Evolutionary conservation across 306 rosid genomes (phyloP).

Genomic region (Notholithocarpus densiflorus): DNA sequence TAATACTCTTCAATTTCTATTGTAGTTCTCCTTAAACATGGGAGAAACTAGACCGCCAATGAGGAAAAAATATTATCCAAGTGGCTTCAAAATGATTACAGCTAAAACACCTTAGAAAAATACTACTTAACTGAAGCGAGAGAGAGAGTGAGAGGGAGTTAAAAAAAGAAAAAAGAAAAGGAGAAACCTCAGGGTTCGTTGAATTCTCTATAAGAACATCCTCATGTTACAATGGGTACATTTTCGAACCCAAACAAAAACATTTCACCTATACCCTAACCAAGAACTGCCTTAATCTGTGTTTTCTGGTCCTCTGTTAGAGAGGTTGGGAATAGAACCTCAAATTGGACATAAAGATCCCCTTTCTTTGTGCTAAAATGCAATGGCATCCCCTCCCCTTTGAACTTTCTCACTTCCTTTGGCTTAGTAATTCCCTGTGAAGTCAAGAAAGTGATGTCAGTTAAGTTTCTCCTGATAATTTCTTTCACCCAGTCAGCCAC

Average conservation of each 20-base stretch:
- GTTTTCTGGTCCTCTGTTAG: conserved; percentile 79
- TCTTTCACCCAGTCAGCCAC: not conserved
- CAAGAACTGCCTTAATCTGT: conserved; percentile 67
- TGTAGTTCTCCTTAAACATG: not conserved
- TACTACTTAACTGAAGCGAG: not conserved
- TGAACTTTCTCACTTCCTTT: conserved; percentile 85
- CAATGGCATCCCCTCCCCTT: conserved; percentile 96
- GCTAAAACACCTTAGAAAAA: not conserved
- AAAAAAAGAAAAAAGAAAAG: not conserved
- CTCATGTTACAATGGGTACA: conserved; percentile 29
- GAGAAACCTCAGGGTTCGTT: conserved; percentile 13
- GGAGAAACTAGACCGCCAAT: not conserved
- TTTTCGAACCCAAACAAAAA: conserved; percentile 10
- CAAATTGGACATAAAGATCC: conserved; percentile 73
- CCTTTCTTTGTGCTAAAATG: conserved; percentile 89
- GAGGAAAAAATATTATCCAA: not conserved
- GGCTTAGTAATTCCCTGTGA: conserved; percentile 83
- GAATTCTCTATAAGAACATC: conserved; percentile 20
- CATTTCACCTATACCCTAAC: conserved; percentile 40
- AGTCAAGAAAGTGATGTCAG: conserved; percentile 24
- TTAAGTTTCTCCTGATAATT: not conserved
- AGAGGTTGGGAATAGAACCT: conserved; percentile 82
- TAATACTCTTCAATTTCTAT: not conserved
- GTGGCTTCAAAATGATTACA: conserved; percentile 15
- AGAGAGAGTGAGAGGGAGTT: no score